Evolutionary conservation across 805 yeast species (phyloP).

Genomic region (Ascoidea tarda): DNA sequence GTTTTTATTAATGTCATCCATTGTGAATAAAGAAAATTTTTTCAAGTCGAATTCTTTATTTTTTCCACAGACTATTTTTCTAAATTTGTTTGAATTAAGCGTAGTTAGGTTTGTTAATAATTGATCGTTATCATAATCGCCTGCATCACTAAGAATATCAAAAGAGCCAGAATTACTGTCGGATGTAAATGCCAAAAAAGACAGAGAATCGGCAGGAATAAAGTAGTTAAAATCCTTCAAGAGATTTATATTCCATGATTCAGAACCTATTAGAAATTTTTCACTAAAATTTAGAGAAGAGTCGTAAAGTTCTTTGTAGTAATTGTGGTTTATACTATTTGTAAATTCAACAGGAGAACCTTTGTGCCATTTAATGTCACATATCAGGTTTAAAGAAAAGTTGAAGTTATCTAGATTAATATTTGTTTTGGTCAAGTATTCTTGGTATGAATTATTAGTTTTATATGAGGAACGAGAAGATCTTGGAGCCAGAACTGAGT

Average conservation of each 20-base stretch:
- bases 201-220: conserved; percentile 3
- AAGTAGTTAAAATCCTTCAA: conserved; percentile 8
- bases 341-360: neutral
- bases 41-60: neutral
- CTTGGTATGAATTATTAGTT: neutral
- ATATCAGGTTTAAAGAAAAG: conserved; percentile 2
- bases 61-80: neutral
- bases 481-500: neutral
- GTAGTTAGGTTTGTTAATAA: neutral
- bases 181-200: neutral
- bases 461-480: neutral
- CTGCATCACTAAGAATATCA: neutral
- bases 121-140: neutral
- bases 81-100: neutral
- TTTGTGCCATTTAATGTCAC: conserved; percentile 6
- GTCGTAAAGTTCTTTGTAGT: neutral
- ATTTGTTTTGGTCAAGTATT: conserved; percentile 1
- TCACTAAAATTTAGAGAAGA: neutral
- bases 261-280: conserved; percentile 4
- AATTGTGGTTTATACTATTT: neutral
- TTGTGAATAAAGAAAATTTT: neutral
- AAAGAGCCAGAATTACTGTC: neutral
- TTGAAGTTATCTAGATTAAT: conserved; percentile 4
- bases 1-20: neutral
- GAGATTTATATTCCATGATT: conserved; percentile 2